phyloP scores from a whole-genome alignment of 2,329 filamentous ascomycete genomes.

The Aspergillus sp. region DNA sequence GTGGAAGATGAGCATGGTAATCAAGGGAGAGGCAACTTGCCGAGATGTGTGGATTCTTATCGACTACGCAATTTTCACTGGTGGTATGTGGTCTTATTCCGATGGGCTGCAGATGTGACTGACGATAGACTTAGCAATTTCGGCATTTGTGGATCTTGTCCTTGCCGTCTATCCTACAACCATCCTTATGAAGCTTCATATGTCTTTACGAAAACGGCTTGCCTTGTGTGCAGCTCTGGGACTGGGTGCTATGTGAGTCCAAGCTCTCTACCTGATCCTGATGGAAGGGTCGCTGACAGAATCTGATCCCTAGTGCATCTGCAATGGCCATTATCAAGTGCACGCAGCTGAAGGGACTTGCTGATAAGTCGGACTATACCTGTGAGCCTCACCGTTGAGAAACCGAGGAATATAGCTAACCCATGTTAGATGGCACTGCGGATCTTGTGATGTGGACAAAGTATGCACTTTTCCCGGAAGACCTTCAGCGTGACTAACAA shows the following conservation, averaged over 20 bases:
- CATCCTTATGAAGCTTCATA: constrained; percentile 31
- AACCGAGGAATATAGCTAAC: background rate
- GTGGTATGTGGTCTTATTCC: constrained; percentile 27
- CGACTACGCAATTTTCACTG: constrained; percentile 40
- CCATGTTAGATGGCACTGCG: constrained; percentile 30
- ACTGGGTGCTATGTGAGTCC: constrained; percentile 29
- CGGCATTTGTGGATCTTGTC: constrained; percentile 31
- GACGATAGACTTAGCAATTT: constrained; percentile 21
- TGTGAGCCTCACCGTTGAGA: constrained; percentile 14
- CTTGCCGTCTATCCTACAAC: constrained; percentile 32
- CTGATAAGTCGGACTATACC: constrained; percentile 26
- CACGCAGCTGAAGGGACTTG: constrained; percentile 25
- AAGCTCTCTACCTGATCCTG: background rate
- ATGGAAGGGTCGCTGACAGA: background rate
- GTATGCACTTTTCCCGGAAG: constrained; percentile 20
- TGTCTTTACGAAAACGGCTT: constrained; percentile 29
- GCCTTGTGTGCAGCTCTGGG: constrained; percentile 26
- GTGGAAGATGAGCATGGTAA: constrained; percentile 35
- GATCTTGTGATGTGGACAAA: constrained; percentile 49
- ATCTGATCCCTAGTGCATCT: constrained; percentile 29
- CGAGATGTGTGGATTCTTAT: constrained; percentile 37
- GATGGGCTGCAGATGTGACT: background rate
- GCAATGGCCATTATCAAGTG: constrained; percentile 34
- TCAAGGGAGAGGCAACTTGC: constrained; percentile 32
- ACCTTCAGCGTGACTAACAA: too few relatives aligned